Evolutionary conservation across 768 basidiomycete species (phyloP), one percentile per base, ranked within the genome.

Genomic region (Boletus tylopilopsis): DNA sequence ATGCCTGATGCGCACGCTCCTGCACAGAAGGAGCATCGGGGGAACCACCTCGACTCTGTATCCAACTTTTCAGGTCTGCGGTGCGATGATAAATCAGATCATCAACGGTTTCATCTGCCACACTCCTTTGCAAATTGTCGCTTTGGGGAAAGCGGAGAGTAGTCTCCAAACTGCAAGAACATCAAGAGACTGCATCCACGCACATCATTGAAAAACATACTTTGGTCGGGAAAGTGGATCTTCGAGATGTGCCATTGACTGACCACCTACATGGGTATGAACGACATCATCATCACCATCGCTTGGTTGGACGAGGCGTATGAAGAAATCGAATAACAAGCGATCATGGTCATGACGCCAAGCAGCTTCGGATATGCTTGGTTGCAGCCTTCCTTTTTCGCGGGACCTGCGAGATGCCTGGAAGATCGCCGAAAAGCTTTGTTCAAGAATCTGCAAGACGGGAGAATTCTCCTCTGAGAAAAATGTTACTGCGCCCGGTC

Each of bases 281-380:
- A 2, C 9, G 8, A 11, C 27, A 6, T 40, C 23, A 6, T 6
- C 23, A 12, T 25, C 23, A 6, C 10, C 23, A 12, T 25, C 9
- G 2, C 2, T 11, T 30, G 15, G 35, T n/a, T 42, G 35, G 6
- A 42, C 7, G 6, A 47, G 50, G 0, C 53, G 50, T 19, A 46
- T 23, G 36, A 54, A 54, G 16, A 54, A 54, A 29, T 54, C 53
- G 5, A 46, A 54, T 16, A 54, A 27, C 19, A 54, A 42, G 3
- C 44, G 49, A 15, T 54, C 53, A 5, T 54, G 49, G 30, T 52
- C 50, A 38, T 52, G 43, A 12, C 50, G 45, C 53, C 44, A 54
- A 23, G 27, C 23, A 1, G 24, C 34, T 32, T 52, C 51, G 41
- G 19, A 42, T 3, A 32, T 13, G 13, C 25, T 30, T 29, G 25